Base-by-base conservation (phyloP, 2,329 filamentous ascomycete species). In the Paraphaeosphaeria sporulosa region DNA sequence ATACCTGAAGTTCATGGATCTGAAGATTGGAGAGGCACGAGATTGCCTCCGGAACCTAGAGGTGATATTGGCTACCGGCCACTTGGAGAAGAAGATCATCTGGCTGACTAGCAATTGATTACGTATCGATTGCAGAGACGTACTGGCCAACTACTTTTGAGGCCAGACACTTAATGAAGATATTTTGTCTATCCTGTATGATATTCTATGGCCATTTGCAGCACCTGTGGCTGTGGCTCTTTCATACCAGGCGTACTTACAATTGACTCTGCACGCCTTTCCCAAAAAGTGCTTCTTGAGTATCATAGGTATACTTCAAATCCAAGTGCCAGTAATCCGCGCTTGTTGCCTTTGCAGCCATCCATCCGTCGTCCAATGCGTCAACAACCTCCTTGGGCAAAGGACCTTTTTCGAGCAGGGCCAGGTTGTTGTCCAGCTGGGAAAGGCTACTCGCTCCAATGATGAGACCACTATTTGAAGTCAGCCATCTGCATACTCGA, bases 301-400 rank as follows among this genome's bases (percentile, higher is more conserved):
- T 54, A 34, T 54, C 51, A 21, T 54, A 54, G 21, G n/a, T 43
- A 44, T 54, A 54, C 38, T 44, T 43, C 40, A 54, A 17, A 15
- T 54, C 51, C 38, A 43, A 1, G 25, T 54, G 51, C 51, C 51
- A 54, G 23, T 54, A 54, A 32, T 54, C 51, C 4, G 21, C 15
- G 12, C 13, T 32, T 13, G 36, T 43, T 13, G 36, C 38, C 40
- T 54, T 54, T 21, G 51, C 51, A 42, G 21, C 23, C 19, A 34
- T 12, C 51, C 48, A 51, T 2, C 48, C 48, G 9, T 38, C 48
- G 17, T 51, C 48, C 32, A 51, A 25, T 8, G 48, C 48, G 30
- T 51, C 48, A 8, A 51, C 5, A 1, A 51, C 48, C 21, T 51
- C 48, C 32, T 51, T 51, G 4, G 48, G 48, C 48, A 51, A 51